These are phyloP conservation scores for Barbatosphaeria neglecta DNA, from an alignment of 495 filamentous ascomycete genomes.

Conservation along the genomic window DNA sequence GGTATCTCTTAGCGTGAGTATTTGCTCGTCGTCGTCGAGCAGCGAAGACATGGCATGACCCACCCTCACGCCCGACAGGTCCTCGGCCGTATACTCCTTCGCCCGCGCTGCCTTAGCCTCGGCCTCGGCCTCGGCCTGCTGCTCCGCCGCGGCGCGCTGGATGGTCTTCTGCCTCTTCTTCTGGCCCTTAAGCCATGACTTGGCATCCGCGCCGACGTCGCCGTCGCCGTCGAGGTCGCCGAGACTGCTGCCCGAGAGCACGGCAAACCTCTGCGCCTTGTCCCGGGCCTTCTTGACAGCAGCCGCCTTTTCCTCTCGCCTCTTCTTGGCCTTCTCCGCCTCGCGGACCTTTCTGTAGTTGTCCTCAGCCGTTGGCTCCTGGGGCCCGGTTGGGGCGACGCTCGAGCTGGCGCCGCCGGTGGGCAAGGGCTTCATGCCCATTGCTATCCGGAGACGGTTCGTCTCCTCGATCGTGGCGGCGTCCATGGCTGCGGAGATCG, in stretches of 20 bases:
- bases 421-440: slow-evolving; percentile 84
- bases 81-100: slow-evolving; percentile 62
- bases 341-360: slow-evolving; percentile 45
- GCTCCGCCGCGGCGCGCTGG: slow-evolving; percentile 54
- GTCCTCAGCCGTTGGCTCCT: slow-evolving; percentile 18
- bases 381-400: slow-evolving; percentile 45
- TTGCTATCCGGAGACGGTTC: slow-evolving; percentile 79
- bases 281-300: slow-evolving; percentile 86
- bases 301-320: slow-evolving; percentile 62
- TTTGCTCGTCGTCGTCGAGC: slow-evolving; percentile 65
- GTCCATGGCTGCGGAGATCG: slow-evolving; percentile 41
- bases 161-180: slow-evolving; percentile 91
- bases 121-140: slow-evolving; percentile 59
- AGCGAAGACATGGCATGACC: slow-evolving; percentile 73
- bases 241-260: slow-evolving; percentile 68
- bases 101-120: slow-evolving; percentile 30
- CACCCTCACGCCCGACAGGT: slow-evolving; percentile 83
- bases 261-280: slow-evolving; percentile 57
- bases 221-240: slow-evolving; percentile 57
- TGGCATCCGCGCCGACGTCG: slow-evolving; percentile 70
- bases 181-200: slow-evolving; percentile 69
- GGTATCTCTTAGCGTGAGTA: slow-evolving; percentile 84
- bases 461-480: slow-evolving; percentile 82
- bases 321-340: slow-evolving; percentile 51
- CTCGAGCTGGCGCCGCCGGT: background rate